Base-by-base conservation (phyloP, 2,329 filamentous ascomycete genomes). In the Ambrosiella cleistominuta region DNA sequence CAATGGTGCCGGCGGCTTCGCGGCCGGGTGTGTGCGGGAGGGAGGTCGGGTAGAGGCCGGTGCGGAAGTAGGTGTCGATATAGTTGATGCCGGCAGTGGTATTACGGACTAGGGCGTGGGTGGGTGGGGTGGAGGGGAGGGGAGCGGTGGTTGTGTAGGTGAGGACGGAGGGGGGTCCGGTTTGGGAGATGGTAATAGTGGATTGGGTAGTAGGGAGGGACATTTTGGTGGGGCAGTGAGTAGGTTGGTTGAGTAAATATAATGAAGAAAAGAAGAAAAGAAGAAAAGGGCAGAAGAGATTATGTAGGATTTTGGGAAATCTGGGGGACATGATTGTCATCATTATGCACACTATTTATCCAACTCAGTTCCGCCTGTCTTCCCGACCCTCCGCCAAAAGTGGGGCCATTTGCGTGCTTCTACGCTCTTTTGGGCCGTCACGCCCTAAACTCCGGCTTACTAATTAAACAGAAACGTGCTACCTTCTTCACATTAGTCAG, bases 11-110 rank as follows among this genome's bases (percentile, higher is more conserved):
- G 60, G 81, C 78, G 60, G 77, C 86, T 73, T 96, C 90, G 65
- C 85, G 83, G 62, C 90, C 89, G 17, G 91, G 82, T 55, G 83
- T 82, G 64, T 86, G 78, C 3, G 89, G 90, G 64, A 86, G 81
- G 1, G 61, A 50, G 7, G 47, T 50, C 38, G 72, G 68, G 74
- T 95, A 95, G 55, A 95, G 79, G 9, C 90, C 90, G 11, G 78
- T 81, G 68, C 90, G 88, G 78, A 90, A 94, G 72, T 95, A 95
- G 44, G 74, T 95, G 70, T 62, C 62, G 37, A 61, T 5, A 85
- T 82, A 82, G 68, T 82, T 85, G 66, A 85, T 74, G 52, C 81
- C 81, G 12, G 82, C 85, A 52, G 77, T 72, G 62, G 76, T 75
- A 64, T 83, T 72, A 62, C 76, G 71, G 61, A 85, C 72, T 64